phyloP scores from a whole-genome alignment of 768 basidiomycete genomes.

The Pleurotus tuber-regium region DNA sequence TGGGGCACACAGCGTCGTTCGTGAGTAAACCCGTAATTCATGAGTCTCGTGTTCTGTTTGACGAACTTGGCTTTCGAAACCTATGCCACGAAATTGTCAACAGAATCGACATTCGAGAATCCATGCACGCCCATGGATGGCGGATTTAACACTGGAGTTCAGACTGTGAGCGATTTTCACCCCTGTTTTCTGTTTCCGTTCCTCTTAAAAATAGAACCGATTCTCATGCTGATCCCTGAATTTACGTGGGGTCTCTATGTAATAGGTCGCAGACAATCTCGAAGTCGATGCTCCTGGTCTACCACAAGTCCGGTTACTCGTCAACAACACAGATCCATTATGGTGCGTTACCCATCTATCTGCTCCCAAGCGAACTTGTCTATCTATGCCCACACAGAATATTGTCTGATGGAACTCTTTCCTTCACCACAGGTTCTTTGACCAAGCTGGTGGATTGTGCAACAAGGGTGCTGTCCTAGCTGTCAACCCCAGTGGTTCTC shows the following conservation, averaged over 20 bases:
- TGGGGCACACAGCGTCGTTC: constrained; percentile 36
- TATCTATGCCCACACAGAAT: background rate
- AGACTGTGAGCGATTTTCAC: constrained; percentile 22
- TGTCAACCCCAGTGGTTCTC: constrained; percentile 30
- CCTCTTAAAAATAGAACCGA: background rate
- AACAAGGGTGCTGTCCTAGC: constrained; percentile 35
- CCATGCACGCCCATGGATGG: constrained; percentile 33
- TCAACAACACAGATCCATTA: constrained; percentile 33
- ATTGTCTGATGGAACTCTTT: too few relatives aligned
- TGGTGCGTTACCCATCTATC: too few relatives aligned
- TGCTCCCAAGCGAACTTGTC: background rate
- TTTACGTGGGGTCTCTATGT: background rate
- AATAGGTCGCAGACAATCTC: constrained; percentile 25
- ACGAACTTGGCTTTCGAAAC: background rate
- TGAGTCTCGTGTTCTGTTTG: constrained; percentile 17
- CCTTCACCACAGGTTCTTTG: constrained; percentile 31
- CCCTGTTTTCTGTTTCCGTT: background rate
- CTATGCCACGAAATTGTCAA: background rate
- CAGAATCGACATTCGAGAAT: constrained; percentile 35
- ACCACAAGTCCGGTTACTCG: constrained; percentile 26
- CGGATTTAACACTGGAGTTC: constrained; percentile 32
- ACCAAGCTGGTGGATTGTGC: constrained; percentile 37
- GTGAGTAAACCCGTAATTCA: too few relatives aligned
- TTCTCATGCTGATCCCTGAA: background rate
- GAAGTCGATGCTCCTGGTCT: constrained; percentile 33